phyloP scores from a whole-genome alignment of 352 stramenopile species.

The Phytophthora idaei region DNA sequence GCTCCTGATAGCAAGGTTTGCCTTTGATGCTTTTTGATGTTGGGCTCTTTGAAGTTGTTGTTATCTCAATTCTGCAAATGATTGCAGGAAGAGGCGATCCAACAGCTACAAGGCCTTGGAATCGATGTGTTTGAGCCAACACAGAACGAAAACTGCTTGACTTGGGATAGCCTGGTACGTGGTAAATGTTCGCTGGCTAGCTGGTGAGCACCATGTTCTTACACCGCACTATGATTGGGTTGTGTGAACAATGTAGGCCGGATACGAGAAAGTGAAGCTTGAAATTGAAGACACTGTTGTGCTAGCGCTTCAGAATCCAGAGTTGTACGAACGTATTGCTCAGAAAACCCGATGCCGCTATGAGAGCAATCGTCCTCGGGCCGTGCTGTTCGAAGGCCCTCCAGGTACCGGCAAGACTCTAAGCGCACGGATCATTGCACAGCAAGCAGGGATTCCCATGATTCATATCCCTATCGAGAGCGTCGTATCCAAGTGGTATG shows the following conservation, averaged over 20 bases:
- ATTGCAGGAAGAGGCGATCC: conserved; percentile 75
- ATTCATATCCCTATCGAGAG: conserved; percentile 95
- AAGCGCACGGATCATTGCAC: conserved; percentile 93
- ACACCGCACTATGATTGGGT: not conserved
- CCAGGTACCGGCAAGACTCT: conserved; percentile 95
- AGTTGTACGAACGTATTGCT: conserved; percentile 91
- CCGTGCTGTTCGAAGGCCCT: conserved; percentile 93
- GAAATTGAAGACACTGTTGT: conserved; percentile 94
- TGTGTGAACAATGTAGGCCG: conserved; percentile 53
- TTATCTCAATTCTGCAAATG: conserved; percentile 5
- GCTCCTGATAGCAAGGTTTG: conserved; percentile 53
- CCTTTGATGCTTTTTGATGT: not conserved
- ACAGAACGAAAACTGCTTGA: conserved; percentile 62
- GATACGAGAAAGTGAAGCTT: conserved; percentile 90
- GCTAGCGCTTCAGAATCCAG: conserved; percentile 91
- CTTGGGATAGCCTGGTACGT: conserved; percentile 83
- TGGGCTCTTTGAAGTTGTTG: not conserved
- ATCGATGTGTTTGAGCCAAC: conserved; percentile 84
- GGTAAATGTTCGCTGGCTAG: not conserved
- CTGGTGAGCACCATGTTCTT: not conserved
- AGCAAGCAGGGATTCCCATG: conserved; percentile 92
- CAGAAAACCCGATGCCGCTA: conserved; percentile 89
- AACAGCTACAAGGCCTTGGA: conserved; percentile 77
- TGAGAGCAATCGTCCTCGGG: conserved; percentile 89
- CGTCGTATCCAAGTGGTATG: conserved; percentile 95